These are phyloP conservation scores for Neurospora hispaniola DNA, from an alignment of 495 filamentous ascomycete species.

Conservation along the genomic window DNA sequence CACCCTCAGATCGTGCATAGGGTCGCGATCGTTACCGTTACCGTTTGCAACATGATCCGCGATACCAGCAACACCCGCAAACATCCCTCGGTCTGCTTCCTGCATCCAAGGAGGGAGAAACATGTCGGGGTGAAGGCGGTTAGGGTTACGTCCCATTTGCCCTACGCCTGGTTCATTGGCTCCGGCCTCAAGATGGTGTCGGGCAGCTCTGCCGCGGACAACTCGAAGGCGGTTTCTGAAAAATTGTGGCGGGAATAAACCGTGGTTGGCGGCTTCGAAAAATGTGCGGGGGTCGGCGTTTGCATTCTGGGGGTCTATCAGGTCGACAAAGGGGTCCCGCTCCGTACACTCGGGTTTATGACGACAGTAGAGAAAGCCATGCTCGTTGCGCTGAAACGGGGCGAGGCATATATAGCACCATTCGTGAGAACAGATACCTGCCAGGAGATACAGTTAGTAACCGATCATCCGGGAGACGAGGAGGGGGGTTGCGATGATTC, in stretches of 20 bases:
- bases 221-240: not conserved
- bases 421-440: slow-evolving; percentile 32
- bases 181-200: not conserved
- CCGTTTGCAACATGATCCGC: not conserved
- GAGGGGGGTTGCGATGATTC: not conserved
- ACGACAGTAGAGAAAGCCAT: slow-evolving; percentile 21
- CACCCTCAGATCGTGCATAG: not conserved
- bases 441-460: not conserved
- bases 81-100: not conserved
- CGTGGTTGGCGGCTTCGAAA: not conserved
- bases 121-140: not conserved
- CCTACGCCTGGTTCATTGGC: not conserved
- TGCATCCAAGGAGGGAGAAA: not conserved
- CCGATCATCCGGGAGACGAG: not conserved
- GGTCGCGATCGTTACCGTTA: not conserved
- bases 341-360: slow-evolving; percentile 25
- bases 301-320: slow-evolving; percentile 6
- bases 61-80: not conserved
- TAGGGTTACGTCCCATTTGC: not conserved
- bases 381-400: slow-evolving; percentile 16
- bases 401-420: slow-evolving; percentile 39
- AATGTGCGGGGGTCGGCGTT: not conserved
- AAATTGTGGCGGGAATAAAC: not conserved
- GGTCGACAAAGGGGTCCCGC: slow-evolving; percentile 10
- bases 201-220: not conserved